Base-by-base conservation (phyloP, 2,329 filamentous ascomycete genomes). In the Penicillium nordicum region DNA sequence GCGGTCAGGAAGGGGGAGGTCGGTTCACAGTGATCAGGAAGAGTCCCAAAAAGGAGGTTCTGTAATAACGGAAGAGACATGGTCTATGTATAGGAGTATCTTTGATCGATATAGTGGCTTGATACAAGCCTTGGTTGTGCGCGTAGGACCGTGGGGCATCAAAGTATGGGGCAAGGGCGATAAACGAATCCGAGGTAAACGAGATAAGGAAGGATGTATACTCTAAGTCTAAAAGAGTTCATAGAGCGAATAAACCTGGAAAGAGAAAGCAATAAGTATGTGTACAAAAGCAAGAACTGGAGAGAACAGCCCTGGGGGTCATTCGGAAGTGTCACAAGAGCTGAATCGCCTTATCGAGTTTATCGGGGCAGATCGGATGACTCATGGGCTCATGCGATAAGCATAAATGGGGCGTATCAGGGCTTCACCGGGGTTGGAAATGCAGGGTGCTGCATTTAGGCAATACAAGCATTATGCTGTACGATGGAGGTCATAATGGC, bases 21-120 rank as follows among this genome's bases (percentile, higher is more conserved):
- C 12, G 86, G 86, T 58, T 82, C 78, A 75, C 86, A 88, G 69
- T 84, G 80, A 4, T 76, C 75, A 23, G 85, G 84, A 57, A 86
- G 73, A 21, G 75, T 56, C n/a, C 63, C 60, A 41, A 63, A 52
- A 50, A 65, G 47, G 44, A 69, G 49, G 50, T 61, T 57, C 32
- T 67, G 59, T 63, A 70, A 61, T 62, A 69, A 63, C 50, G 68
- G 62, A 54, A 66, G 66, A 60, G 66, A 56, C 72, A 75, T 74
- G 25, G 29, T 64, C 18, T 58, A 29, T 52, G 23, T 23, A 29
- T 25, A 18, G 6, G 9, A 3, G 12, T 29, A n/a, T 50, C 23
- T 21, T 36, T 16, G 21, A 18, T 41, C 6, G 30, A 27, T 30
- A 12, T n/a, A 21, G 18, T 51, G 40, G 10, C 27, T 43, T 44